A percentile compares a stretch with the other conserved stretches of the same genome.
phyloP scores from a whole-genome alignment of 176 grass and related monocot genomes.

The Aegilops bicornis region DNA sequence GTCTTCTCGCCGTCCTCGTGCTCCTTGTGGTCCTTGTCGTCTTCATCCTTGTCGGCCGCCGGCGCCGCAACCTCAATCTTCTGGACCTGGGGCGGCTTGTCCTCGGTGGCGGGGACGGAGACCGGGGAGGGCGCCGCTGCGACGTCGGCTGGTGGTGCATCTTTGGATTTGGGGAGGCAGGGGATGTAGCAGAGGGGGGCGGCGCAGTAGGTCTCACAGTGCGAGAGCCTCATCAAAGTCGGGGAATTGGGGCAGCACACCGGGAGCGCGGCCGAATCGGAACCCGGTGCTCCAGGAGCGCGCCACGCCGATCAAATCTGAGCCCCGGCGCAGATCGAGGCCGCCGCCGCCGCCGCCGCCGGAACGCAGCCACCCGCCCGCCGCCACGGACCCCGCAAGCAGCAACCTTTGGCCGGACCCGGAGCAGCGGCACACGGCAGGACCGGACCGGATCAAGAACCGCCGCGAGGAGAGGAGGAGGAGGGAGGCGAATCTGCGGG shows the following conservation, averaged over 20 bases:
- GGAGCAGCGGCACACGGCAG: neutral
- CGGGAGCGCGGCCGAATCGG: constrained; percentile 40
- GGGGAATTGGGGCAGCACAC: constrained; percentile 36
- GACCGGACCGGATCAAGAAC: too few relatives aligned
- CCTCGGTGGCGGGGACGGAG: constrained; percentile 16
- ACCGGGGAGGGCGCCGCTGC: constrained; percentile 6
- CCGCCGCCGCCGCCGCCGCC: neutral
- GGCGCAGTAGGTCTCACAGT: constrained; percentile 67
- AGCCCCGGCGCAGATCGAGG: constrained; percentile 1
- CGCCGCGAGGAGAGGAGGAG: too few relatives aligned
- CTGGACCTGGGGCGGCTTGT: constrained; percentile 36
- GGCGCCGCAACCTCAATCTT: constrained; percentile 39
- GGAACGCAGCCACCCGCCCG: constrained; percentile 15
- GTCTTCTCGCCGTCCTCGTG: constrained; percentile 21
- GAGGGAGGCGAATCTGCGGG: neutral
- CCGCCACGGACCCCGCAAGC: neutral
- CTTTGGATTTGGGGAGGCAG: constrained; percentile 51
- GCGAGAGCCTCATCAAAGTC: constrained; percentile 77
- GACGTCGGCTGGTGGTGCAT: neutral
- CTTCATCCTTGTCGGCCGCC: constrained; percentile 1
- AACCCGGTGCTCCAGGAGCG: constrained; percentile 29
- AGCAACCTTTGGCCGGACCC: neutral
- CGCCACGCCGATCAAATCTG: constrained; percentile 56
- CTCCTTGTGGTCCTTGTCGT: neutral
- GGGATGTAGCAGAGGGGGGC: constrained; percentile 42